Evolutionary conservation across 176 grass and related monocot species (phyloP), one percentile per base, ranked within the genome.

Genomic region (Saccharum spontaneum): DNA sequence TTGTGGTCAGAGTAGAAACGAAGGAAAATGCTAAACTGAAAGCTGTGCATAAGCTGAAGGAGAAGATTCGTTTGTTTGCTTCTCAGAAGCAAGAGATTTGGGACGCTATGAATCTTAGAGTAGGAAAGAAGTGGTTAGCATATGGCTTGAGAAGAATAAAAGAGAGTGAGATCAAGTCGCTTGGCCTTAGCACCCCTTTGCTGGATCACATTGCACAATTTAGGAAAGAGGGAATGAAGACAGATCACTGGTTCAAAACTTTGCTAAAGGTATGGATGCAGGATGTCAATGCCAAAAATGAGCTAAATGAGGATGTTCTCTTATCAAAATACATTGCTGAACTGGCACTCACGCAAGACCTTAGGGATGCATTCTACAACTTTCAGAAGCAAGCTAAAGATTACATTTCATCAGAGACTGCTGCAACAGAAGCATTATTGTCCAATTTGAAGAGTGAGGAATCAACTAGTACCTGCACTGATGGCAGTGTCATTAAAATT

Each of bases 191-290:
- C 78, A 95, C 93, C 44, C 96, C 91, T 39, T 89, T 94, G 82
- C 50, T 98, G 78, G 96, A 98, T 86, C 85, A 98, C 49, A 82
- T 98, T 67, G 86, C 93, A 57, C 87, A 95, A 78, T 95, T 88
- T 71, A 92, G 91, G 39, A 98, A 98, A 90, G 93, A 94, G n/a
- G 91, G 93, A 22, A 98, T 98, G 96, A 87, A 92, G 89, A 95
- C 96, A 68, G 96, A 98, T 64, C 93, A 98, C 86, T 98, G 96
- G 93, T 95, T 90, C 85, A 98, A 98, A 86, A 90, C 91, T 49
- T 82, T 95, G 22, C 87, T 98, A 10, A 98, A 95, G 81, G 85
- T 95, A 64, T 98, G 96, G 96, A 89, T 98, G 90, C 85, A 98
- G 83, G 89, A 93, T 63, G 65, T 93, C 80, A 92, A 90, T 92